Evolutionary conservation across 306 rosid genomes (phyloP), one percentile per base, ranked within the genome.

Genomic region (Amphicarpaea edgeworthii): DNA sequence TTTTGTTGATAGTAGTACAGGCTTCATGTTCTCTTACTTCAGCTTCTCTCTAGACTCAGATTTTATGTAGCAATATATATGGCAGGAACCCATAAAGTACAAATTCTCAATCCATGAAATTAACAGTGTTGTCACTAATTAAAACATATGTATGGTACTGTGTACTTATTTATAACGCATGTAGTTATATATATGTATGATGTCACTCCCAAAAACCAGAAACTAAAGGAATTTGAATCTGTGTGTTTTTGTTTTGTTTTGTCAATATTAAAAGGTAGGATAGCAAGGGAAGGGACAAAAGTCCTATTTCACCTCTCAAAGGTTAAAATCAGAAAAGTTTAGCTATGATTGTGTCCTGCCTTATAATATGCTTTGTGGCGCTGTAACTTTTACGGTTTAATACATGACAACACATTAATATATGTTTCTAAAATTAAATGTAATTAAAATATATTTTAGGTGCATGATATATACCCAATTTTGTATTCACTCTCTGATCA

Each of bases 21-120:
- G 76, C 70, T 37, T 80, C 84, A 80, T 80, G 32, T 57, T 42
- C 53, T 21, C 28, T 30, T 40, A 45, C 66, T 68, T 12, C 12
- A 12, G 37, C 19, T 24, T 16, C 54, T 77, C 21, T 53, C 40
- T 70, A n/a, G 17, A 61, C 26, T 32, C 6, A 30, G 21, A 68
- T 57, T 8, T 68, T 69, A 50, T 11, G 30, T 28, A 69, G 24
- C n/a, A 59, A 26, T 54, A 15, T 32, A 43, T 20, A 54, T 20
- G 61, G 32, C 32, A 54, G 7, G 61, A 3, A 59, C 42, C 6
- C 10, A 30, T n/a, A 30, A 1, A 16, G 42, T 60, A 60, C 40
- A 60, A 24, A 2, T 49, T 62, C 47, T 62, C 28, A 37, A 62
- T 30, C 19, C 14, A n/a, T 32, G 68, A 37, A 62, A 62, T 17